Conservation (phyloP, 805 yeast genomes). For the Kluyveromyces wickerhamii region DNA sequence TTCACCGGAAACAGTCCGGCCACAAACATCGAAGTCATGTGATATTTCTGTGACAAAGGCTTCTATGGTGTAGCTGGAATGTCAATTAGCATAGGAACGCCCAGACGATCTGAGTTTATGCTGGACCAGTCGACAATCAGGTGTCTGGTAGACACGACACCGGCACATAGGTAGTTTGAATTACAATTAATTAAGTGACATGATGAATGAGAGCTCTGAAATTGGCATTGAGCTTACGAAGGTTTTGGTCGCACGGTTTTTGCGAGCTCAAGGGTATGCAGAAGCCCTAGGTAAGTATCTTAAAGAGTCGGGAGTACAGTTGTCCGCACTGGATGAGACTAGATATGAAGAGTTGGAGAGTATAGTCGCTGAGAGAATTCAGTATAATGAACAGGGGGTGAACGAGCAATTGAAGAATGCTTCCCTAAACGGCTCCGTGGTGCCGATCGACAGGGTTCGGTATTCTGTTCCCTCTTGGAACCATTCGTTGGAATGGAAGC, state of each 20-base stretch:
- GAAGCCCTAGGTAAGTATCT: conserved; percentile 44
- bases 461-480: conserved; percentile 17
- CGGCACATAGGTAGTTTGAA: no score
- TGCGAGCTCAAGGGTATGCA: conserved; percentile 40
- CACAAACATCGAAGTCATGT: no score
- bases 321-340: conserved; percentile 7
- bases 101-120: no score
- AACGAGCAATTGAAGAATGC: conserved; percentile 10
- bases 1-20: no score
- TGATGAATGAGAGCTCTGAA: background rate
- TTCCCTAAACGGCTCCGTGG: conserved; percentile 11
- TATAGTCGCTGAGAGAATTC: conserved; percentile 22
- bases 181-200: no score
- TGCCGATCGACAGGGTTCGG: conserved; percentile 8
- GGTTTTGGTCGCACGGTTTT: conserved; percentile 49
- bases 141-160: no score
- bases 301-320: conserved; percentile 18
- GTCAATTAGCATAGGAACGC: no score
- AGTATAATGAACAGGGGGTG: conserved; percentile 16
- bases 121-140: no score
- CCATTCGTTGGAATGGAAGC: conserved; percentile 6
- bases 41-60: no score
- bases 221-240: conserved; percentile 16
- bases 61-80: no score
- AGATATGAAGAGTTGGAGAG: conserved; percentile 15